Conservation (phyloP, 345 rosid species). For the Iberis pinnata region DNA sequence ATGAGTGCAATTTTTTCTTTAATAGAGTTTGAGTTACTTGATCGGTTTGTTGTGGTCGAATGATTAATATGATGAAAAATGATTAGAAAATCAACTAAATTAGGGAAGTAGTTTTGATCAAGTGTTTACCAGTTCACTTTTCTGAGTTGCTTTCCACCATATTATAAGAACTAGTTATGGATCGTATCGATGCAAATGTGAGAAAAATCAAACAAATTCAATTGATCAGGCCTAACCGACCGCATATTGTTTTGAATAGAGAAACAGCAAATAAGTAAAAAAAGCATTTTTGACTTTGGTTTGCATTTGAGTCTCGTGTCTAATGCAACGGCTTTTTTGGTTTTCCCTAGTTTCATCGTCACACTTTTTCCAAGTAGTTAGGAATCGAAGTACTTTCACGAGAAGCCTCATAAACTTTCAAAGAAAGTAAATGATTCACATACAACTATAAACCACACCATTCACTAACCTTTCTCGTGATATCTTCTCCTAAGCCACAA, state of each 20-base stretch:
- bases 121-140: too few species aligned
- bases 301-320: slow-evolving; percentile 25
- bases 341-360: slow-evolving; percentile 1
- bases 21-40: too few species aligned
- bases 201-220: neutral
- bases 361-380: slow-evolving; percentile 28
- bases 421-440: slow-evolving; percentile 22
- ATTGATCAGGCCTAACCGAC: slow-evolving; percentile 1
- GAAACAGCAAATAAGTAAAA: neutral
- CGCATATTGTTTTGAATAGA: neutral
- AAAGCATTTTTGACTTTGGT: slow-evolving; percentile 3
- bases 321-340: slow-evolving; percentile 7
- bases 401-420: slow-evolving; percentile 26
- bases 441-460: slow-evolving; percentile 10
- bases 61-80: too few species aligned
- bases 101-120: too few species aligned
- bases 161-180: too few species aligned
- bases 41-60: too few species aligned
- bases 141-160: too few species aligned
- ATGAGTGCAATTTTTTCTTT: too few species aligned
- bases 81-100: too few species aligned
- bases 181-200: too few species aligned
- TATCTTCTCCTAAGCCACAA: slow-evolving; percentile 18
- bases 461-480: slow-evolving; percentile 28
- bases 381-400: slow-evolving; percentile 29